Base-by-base conservation (phyloP, 768 basidiomycete species). In the Jaapia argillacea region DNA sequence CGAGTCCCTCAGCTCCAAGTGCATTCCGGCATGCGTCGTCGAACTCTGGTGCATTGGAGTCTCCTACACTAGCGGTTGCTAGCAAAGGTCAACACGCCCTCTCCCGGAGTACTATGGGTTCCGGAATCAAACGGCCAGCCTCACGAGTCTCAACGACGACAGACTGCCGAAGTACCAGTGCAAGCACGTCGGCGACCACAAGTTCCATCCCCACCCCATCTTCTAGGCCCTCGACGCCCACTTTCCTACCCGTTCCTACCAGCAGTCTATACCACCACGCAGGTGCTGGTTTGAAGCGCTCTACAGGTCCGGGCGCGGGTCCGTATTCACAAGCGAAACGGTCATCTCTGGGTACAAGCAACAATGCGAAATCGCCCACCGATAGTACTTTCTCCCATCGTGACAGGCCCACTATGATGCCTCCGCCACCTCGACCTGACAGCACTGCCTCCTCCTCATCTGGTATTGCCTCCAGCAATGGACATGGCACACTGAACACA, bases 181-280 rank as follows among this genome's bases (percentile, higher is more conserved):
- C 67, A 45, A 71, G 73, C 44, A 72, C 72, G 2, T 70, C 73
- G 18, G 72, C 80, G 27, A 74, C 71, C 23, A 60, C 72, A 16
- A 79, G 75, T 49, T 75, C 80, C 7, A 74, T 85, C 40, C 71
- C 79, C 6, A 78, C 81, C 3, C 74, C 83, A 10, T 64, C 70
- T 4, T 84, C 83, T 28, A 77, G 85, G 2, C 85, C 85, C 6
- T 59, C 79, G 18, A 85, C 85, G 20, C 85, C 85, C 6, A 85
- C 84, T 14, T 80, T 82, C 52, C 67, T 88, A 21, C 85, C 85
- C n/a, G 50, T 85, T 24, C 81, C 85, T 2, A 70, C 75, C 21
- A 61, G 68, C 22, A 64, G 73, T 28, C 46, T 75, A 20, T 74
- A 77, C 47, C 55, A 64, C n/a, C 63, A 65, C 24, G 69, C 69